Conservation (phyloP, 352 stramenopile genomes). For the Plasmopara viticola region DNA sequence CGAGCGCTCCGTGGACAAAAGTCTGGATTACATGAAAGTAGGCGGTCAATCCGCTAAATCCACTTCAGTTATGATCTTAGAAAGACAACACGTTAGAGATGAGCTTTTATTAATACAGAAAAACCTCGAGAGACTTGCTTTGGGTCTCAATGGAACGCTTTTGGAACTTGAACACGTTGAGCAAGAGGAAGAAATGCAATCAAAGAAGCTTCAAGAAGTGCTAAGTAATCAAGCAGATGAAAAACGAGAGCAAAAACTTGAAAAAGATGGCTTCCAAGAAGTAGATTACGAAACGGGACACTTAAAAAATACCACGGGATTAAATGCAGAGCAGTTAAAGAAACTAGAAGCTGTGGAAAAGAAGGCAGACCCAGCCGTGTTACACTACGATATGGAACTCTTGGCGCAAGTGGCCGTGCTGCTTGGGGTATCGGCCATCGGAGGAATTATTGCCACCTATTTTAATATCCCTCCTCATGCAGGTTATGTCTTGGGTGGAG, state of each 20-base stretch:
- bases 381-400: constrained; percentile 84
- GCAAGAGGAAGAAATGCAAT: constrained; percentile 70
- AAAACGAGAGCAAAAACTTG: constrained; percentile 68
- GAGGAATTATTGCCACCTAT: constrained; percentile 84
- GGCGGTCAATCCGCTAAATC: constrained; percentile 24
- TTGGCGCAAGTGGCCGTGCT: constrained; percentile 80
- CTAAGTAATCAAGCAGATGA: constrained; percentile 73
- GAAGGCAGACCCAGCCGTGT: constrained; percentile 72
- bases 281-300: constrained; percentile 82
- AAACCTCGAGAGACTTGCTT: constrained; percentile 65
- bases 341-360: constrained; percentile 77
- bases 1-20: constrained; percentile 59
- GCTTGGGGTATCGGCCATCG: constrained; percentile 77
- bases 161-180: constrained; percentile 76
- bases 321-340: constrained; percentile 55
- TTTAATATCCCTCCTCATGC: constrained; percentile 87
- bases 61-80: constrained; percentile 17
- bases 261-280: constrained; percentile 72
- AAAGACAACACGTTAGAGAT: constrained; percentile 26
- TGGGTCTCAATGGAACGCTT: constrained; percentile 67
- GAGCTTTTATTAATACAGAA: constrained; percentile 43
- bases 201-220: constrained; percentile 73
- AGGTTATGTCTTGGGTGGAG: constrained; percentile 87
- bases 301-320: constrained; percentile 63
- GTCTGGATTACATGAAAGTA: constrained; percentile 41